Evolutionary conservation across 2,329 filamentous ascomycete species (phyloP).

Genomic region (Harringtonia lauricola): DNA sequence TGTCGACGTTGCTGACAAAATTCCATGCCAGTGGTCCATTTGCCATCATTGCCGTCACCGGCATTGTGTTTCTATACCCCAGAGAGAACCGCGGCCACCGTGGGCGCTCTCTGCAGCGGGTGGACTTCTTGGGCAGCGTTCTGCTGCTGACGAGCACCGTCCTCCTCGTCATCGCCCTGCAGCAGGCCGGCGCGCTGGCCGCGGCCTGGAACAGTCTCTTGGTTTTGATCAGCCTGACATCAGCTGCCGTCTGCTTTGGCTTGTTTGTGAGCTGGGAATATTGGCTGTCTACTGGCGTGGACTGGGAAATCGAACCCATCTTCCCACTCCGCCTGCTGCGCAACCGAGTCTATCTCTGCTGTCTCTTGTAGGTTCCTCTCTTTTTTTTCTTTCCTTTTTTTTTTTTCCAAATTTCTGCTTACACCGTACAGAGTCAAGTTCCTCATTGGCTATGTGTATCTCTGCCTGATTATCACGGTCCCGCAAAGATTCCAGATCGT

Average conservation of each 20-base stretch:
- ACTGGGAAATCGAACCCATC: slow-evolving; percentile 37
- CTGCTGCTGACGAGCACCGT: slow-evolving; percentile 40
- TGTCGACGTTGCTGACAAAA: neutral
- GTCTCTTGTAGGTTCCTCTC: slow-evolving; percentile 27
- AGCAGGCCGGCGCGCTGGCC: slow-evolving; percentile 42
- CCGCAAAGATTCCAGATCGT: slow-evolving; percentile 52
- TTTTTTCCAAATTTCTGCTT: neutral
- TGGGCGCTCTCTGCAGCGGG: slow-evolving; percentile 5
- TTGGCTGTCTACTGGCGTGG: slow-evolving; percentile 25
- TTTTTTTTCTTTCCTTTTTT: neutral
- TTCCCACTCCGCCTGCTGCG: slow-evolving; percentile 38
- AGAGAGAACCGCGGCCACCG: slow-evolving; percentile 5
- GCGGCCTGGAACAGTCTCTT: slow-evolving; percentile 39
- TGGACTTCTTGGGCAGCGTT: slow-evolving; percentile 18
- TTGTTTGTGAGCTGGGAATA: slow-evolving; percentile 41
- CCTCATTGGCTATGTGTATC: slow-evolving; percentile 45
- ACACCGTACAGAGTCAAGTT: slow-evolving; percentile 35
- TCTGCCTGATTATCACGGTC: slow-evolving; percentile 45
- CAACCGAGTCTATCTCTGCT: slow-evolving; percentile 38
- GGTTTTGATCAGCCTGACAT: slow-evolving; percentile 36
- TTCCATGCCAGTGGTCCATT: neutral
- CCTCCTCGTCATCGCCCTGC: slow-evolving; percentile 43
- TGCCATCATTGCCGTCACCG: slow-evolving; percentile 27
- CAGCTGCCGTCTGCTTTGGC: slow-evolving; percentile 36
- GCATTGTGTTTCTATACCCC: slow-evolving; percentile 27